Evolutionary conservation across 805 yeast species (phyloP).

Genomic region (Millerozyma miso): DNA sequence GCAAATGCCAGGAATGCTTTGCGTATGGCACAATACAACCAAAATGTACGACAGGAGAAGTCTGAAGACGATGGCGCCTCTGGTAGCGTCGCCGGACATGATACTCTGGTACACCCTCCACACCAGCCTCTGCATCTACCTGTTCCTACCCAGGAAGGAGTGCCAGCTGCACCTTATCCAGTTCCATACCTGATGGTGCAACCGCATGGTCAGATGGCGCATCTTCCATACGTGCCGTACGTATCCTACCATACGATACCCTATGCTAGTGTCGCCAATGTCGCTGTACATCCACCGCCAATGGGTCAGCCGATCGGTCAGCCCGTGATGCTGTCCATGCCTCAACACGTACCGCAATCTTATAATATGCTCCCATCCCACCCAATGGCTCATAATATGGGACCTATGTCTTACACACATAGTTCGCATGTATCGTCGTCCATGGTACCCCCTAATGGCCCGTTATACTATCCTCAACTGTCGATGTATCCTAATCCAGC

Average conservation of each 20-base stretch:
- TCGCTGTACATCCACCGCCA: background rate
- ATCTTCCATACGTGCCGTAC: conserved; percentile 24
- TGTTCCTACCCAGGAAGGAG: background rate
- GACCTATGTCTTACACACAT: background rate
- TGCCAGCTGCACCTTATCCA: conserved; percentile 5
- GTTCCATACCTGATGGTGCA: conserved; percentile 13
- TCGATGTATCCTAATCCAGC: background rate
- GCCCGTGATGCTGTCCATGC: background rate
- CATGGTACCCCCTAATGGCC: background rate
- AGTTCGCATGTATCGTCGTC: background rate
- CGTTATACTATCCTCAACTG: background rate
- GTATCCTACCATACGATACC: conserved; percentile 20
- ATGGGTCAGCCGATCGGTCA: background rate
- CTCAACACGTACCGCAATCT: background rate
- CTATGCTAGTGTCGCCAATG: conserved; percentile 3
- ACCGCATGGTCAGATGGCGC: conserved; percentile 13
- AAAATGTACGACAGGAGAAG: conserved; percentile 25
- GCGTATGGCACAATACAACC: conserved; percentile 46
- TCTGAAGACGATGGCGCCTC: conserved; percentile 8
- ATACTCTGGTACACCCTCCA: background rate
- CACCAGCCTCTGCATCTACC: conserved; percentile 4
- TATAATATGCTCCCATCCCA: background rate
- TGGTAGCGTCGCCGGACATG: conserved; percentile 3
- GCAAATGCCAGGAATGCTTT: conserved; percentile 47
- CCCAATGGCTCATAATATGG: background rate